Evolutionary conservation across 805 yeast genomes (phyloP), one percentile per base, ranked within the genome.

Genomic region (Pichia manshurica): DNA sequence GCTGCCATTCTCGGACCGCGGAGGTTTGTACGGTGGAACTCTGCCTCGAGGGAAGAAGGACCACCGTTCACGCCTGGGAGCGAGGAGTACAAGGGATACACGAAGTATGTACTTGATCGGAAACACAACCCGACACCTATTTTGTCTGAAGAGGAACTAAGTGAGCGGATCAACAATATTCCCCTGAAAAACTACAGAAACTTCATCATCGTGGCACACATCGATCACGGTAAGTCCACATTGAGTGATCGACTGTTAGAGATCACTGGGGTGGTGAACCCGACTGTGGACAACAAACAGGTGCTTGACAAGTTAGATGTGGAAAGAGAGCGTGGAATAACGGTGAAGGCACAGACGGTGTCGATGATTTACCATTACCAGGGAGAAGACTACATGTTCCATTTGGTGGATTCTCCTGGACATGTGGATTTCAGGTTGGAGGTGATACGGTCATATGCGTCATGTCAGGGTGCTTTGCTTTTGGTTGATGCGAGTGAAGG

Each of bases 301-400:
- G 91, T 93, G 32, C 70, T 91, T 53, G 99, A 91, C 62, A 85
- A 84, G 60, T 69, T 91, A 50, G 97, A 93, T 59, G 99, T 91
- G 17, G 99, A 91, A 63, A 72, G 96, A 61, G 98, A 91, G 66
- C 71, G 99, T 58, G 99, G 99, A 2, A 91, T 91, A 58, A 91
- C 99, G 0, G 93, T 91, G 47, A 91, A 91, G 65, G 98, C 98
- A 0, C 98, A 93, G 61, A 93, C 98, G 0, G 91, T 96, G 58
- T 77, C 96, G 0, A 93, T 91, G 97, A 74, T 93, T 50, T 89
- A 89, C 63, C 73, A 74, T 32, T 72, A 79, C 53, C 71, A 78
- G 8, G 78, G 79, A 2, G 70, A 78, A 56, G 96, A 91, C 56
- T 93, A 87, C 61, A 65, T 93, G 46, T 68, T 91, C 40, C 96